Evolutionary conservation across 805 yeast genomes (phyloP), one percentile per base, ranked within the genome.

Genomic region (Ogataea nitratoaversa): DNA sequence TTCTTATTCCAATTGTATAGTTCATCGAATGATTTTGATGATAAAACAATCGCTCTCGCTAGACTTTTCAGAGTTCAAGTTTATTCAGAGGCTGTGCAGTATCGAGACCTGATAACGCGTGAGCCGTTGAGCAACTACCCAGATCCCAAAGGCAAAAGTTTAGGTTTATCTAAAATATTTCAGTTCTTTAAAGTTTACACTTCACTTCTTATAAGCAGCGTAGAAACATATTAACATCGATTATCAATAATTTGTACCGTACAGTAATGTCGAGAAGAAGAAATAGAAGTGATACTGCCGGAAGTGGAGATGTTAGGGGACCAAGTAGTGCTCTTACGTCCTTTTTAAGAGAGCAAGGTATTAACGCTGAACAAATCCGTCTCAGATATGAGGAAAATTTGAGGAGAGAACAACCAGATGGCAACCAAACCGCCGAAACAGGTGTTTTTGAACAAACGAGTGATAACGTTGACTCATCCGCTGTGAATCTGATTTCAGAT

Each of bases 261-360:
- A n/a, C n/a, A n/a, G n/a, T 13, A 13, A 59, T 59, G 63, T 36
- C 60, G 0, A 44, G 55, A 34, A 48, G 62, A 42, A 42, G 59
- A 34, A 41, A 44, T 20, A 49, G 53, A 30, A 27, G 41, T n/a
- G 20, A 36, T 7, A 41, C 34, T 13, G 19, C 32, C 2, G 47
- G 30, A 5, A 39, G 41, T 9, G 43, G 34, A 8, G 49, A 45
- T 12, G 65, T 65, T 5, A 48, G 59, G 32, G 85, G 83, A 5
- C 85, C 95, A 33, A 87, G 86, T 66, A 83, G 95, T 50, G 97
- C 97, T 0, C 68, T 90, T 49, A 90, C 96, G 0, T 93, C 85
- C 61, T 90, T 90, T 54, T 70, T 90, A 44, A 70, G 89, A 36
- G 87, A 84, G 41, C 95, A 89, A 61, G 97, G 97, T 27, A 90